These are phyloP conservation scores for Botrytis squamosa DNA, from an alignment of 2,329 filamentous ascomycete genomes.

Conservation along the genomic window DNA sequence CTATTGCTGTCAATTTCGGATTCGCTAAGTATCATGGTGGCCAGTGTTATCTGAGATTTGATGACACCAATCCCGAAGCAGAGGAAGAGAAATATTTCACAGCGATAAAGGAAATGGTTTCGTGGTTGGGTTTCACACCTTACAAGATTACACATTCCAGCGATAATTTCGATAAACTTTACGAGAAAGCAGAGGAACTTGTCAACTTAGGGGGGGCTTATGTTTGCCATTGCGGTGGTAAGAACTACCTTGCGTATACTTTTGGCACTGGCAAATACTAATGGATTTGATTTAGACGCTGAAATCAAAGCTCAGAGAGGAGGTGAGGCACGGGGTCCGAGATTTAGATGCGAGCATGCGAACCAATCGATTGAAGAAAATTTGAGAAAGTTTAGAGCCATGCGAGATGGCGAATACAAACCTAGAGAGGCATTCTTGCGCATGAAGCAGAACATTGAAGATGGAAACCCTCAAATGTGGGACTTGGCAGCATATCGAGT, in stretches of 20 bases:
- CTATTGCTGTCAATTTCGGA: constrained; percentile 94
- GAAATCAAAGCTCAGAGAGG: constrained; percentile 88
- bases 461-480: constrained; percentile 94
- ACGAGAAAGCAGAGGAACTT: constrained; percentile 83
- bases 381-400: constrained; percentile 78
- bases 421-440: constrained; percentile 79
- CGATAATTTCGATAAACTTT: constrained; percentile 82
- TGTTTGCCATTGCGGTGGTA: constrained; percentile 79
- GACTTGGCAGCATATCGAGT: constrained; percentile 90
- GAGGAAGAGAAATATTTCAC: constrained; percentile 88
- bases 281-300: constrained; percentile 50
- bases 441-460: constrained; percentile 87
- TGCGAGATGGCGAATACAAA: constrained; percentile 89
- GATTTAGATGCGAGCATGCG: constrained; percentile 80
- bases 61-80: constrained; percentile 93
- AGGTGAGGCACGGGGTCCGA: constrained; percentile 66
- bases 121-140: constrained; percentile 79
- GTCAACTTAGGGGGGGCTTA: constrained; percentile 72
- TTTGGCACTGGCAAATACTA: constrained; percentile 26
- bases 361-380: constrained; percentile 73
- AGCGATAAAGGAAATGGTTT: constrained; percentile 83
- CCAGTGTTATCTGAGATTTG: constrained; percentile 71
- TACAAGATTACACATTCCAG: constrained; percentile 79
- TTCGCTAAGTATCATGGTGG: constrained; percentile 85
- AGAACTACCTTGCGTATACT: constrained; percentile 12